Evolutionary conservation across 768 basidiomycete species (phyloP).

Genomic region (Mycena chlorophos): DNA sequence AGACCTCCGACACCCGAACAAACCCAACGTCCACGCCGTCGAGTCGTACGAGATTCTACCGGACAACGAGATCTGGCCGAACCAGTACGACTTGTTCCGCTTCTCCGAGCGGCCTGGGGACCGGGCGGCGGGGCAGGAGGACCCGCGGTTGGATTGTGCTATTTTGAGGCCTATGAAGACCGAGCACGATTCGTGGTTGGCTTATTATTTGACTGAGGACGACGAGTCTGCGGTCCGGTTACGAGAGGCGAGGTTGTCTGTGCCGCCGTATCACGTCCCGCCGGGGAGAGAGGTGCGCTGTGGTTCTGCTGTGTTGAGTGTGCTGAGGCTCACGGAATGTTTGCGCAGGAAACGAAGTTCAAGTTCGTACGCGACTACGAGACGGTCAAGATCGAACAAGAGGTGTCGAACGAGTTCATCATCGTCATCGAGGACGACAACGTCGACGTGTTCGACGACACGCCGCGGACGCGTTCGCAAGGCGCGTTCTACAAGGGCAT

Average conservation of each 20-base stretch:
- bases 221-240: conserved; percentile 69
- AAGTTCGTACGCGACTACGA: conserved; percentile 83
- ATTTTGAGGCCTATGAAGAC: conserved; percentile 86
- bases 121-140: conserved; percentile 62
- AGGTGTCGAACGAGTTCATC: conserved; percentile 82
- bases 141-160: conserved; percentile 82
- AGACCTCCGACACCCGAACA: conserved; percentile 74
- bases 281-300: conserved; percentile 56
- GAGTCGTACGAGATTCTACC: conserved; percentile 84
- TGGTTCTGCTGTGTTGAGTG: background rate
- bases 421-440: conserved; percentile 71
- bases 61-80: conserved; percentile 85
- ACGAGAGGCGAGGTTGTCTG: conserved; percentile 53
- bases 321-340: background rate
- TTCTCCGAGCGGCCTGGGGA: conserved; percentile 90
- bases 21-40: conserved; percentile 69
- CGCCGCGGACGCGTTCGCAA: conserved; percentile 39
- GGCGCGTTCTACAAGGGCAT: conserved; percentile 91
- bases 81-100: conserved; percentile 83
- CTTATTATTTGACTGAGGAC: conserved; percentile 78
- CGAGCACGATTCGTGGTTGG: conserved; percentile 84
- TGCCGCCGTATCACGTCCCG: conserved; percentile 46
- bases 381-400: conserved; percentile 83
- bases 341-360: conserved; percentile 63
- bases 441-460: conserved; percentile 31